These are phyloP conservation scores for Colletotrichum sp. DNA, from an alignment of 2,329 filamentous ascomycete species.

Conservation along the genomic window DNA sequence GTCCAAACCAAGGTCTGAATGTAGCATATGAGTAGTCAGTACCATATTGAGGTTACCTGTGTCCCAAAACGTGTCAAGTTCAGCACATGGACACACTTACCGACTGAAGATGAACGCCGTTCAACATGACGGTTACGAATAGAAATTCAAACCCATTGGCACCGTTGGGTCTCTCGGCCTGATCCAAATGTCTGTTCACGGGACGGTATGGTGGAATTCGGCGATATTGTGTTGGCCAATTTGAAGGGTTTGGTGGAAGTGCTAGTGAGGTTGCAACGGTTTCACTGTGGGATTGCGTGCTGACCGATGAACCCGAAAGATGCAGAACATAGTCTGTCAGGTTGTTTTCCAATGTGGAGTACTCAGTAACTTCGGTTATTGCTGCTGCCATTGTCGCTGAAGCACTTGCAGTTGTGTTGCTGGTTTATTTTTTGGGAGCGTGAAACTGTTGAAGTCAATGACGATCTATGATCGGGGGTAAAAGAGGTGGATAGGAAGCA, in stretches of 20 bases:
- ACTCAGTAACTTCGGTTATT: no score
- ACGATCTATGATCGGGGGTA: no score
- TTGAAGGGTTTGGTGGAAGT: conserved; percentile 13
- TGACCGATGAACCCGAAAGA: no score
- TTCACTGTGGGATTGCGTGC: no score
- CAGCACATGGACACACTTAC: background rate
- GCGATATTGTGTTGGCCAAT: conserved; percentile 24
- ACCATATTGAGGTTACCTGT: no score
- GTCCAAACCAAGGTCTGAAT: background rate
- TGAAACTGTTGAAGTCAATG: no score
- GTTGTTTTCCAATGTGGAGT: no score
- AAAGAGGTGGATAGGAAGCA: no score
- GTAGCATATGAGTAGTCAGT: background rate
- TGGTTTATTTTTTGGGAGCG: no score
- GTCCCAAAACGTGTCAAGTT: conserved; percentile 5
- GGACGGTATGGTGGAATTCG: conserved; percentile 27
- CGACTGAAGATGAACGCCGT: conserved; percentile 20
- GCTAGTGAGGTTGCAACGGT: background rate
- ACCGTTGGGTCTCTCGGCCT: conserved; percentile 20
- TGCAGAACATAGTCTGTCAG: no score
- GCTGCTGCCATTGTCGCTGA: no score
- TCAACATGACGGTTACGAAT: conserved; percentile 29
- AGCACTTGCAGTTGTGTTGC: no score
- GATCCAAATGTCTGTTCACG: conserved; percentile 23
- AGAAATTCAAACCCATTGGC: conserved; percentile 17